Conservation (phyloP, 305 asterid genomes). For the Ruellia speciosa region DNA sequence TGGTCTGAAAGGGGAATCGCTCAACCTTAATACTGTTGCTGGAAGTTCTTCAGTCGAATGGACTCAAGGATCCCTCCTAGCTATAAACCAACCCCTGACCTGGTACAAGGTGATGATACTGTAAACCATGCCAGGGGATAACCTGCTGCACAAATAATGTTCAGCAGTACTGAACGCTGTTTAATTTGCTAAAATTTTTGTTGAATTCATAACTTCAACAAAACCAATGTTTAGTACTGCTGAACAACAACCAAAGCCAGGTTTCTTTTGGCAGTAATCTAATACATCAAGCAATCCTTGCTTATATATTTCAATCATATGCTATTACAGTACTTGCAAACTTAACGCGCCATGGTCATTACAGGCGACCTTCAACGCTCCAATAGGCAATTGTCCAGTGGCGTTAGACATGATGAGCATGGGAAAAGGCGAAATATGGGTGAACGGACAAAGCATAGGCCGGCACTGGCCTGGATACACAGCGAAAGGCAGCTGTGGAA, state of each 20-base stretch:
- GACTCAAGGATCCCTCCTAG: conserved; percentile 45
- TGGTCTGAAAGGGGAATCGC: conserved; percentile 69
- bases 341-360: no score
- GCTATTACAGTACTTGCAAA: no score
- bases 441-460: conserved; percentile 48
- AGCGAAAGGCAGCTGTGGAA: conserved; percentile 51
- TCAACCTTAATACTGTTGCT: conserved; percentile 34
- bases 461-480: conserved; percentile 57
- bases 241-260: no score
- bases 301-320: no score
- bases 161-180: no score
- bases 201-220: no score
- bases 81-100: conserved; percentile 67
- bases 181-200: no score
- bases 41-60: conserved; percentile 83
- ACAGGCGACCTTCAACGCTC: conserved; percentile 42
- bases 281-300: no score
- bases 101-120: conserved; percentile 99
- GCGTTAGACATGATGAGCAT: conserved; percentile 48
- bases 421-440: conserved; percentile 59
- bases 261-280: no score
- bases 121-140: no score
- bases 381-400: conserved; percentile 44
- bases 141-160: no score
- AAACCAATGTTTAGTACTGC: no score